These are phyloP conservation scores for Apium graveolens DNA, from an alignment of 129 eudicot species.

Conservation along the genomic window DNA sequence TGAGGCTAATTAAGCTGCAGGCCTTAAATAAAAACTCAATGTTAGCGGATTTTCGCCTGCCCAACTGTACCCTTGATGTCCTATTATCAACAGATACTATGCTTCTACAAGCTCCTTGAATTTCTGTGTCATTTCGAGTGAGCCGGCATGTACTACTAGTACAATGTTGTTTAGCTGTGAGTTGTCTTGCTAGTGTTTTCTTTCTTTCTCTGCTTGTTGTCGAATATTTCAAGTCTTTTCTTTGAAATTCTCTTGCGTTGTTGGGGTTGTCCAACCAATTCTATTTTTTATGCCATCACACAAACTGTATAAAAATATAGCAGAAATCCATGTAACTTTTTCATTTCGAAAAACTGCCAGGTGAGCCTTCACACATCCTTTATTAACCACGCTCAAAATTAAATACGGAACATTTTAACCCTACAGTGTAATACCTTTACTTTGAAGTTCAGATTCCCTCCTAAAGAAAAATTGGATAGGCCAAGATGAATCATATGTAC, in stretches of 20 bases:
- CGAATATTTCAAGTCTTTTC: constrained; percentile 5
- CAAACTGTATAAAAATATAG: background rate
- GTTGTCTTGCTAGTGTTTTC: background rate
- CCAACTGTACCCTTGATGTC: constrained; percentile 19
- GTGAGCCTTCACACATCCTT: background rate
- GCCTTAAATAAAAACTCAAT: constrained; percentile 17
- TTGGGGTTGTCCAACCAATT: constrained; percentile 41
- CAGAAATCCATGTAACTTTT: background rate
- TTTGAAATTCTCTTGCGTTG: constrained; percentile 1
- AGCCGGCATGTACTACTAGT: no score
- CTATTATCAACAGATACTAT: constrained; percentile 15
- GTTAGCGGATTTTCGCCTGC: constrained; percentile 7
- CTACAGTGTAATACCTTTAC: background rate
- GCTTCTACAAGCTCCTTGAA: background rate
- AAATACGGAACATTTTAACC: background rate
- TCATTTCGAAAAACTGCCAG: background rate
- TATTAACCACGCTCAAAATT: no score
- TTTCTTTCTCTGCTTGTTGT: background rate
- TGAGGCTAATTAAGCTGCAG: constrained; percentile 8
- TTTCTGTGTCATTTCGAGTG: no score
- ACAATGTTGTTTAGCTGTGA: no score
- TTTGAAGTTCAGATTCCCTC: background rate
- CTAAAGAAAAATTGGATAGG: no score
- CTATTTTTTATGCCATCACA: constrained; percentile 2
- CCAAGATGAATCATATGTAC: no score